Conservation (phyloP, 2,329 filamentous ascomycete species). For the Penicillium decumbens region DNA sequence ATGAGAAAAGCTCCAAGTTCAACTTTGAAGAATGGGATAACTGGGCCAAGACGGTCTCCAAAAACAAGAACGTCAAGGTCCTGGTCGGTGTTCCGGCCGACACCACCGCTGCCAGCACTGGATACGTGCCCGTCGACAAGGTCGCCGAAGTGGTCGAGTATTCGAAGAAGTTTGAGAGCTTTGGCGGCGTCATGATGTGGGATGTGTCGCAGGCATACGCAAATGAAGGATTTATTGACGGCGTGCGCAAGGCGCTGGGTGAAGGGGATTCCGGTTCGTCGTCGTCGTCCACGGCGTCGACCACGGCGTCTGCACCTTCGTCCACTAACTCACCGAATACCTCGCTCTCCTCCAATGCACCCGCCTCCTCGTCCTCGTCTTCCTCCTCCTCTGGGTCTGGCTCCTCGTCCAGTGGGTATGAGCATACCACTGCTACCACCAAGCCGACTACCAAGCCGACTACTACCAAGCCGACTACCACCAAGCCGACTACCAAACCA, state of each 20-base stretch:
- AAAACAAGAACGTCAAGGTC: constrained; percentile 58
- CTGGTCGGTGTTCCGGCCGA: constrained; percentile 59
- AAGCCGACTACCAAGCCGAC: constrained; percentile 5
- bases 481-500: background rate
- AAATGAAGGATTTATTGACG: constrained; percentile 55
- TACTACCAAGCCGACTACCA: background rate
- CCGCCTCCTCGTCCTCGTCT: constrained; percentile 24
- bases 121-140: constrained; percentile 50
- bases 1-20: constrained; percentile 50
- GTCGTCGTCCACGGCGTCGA: constrained; percentile 29
- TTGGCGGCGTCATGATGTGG: constrained; percentile 67
- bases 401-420: constrained; percentile 17
- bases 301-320: constrained; percentile 22
- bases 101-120: constrained; percentile 50
- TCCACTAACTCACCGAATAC: constrained; percentile 27
- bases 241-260: constrained; percentile 39
- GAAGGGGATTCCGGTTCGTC: constrained; percentile 46
- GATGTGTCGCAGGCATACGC: constrained; percentile 58
- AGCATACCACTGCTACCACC: constrained; percentile 1
- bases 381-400: constrained; percentile 24
- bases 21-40: constrained; percentile 62
- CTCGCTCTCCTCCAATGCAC: constrained; percentile 23
- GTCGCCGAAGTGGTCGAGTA: constrained; percentile 53
- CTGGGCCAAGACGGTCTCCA: constrained; percentile 57
- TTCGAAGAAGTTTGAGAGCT: constrained; percentile 53